These are phyloP conservation scores for Naganishia liquefaciens DNA, from an alignment of 1,284 basidiomycete genomes.

Conservation along the genomic window DNA sequence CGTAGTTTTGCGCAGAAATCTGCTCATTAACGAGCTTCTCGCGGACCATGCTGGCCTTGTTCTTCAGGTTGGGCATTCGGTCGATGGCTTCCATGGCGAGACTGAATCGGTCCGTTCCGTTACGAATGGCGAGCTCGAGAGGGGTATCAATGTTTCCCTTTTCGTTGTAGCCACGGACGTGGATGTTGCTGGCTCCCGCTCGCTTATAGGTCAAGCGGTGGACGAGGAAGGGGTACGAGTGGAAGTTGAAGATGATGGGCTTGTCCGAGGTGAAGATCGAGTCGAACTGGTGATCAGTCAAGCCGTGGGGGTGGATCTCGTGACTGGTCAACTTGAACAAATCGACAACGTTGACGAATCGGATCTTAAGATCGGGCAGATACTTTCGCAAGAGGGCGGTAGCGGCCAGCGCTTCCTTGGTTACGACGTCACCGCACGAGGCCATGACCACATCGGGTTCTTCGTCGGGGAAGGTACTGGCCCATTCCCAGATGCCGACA, in stretches of 20 bases:
- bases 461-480: slow-evolving; percentile 71
- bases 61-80: slow-evolving; percentile 39
- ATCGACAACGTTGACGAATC: slow-evolving; percentile 71
- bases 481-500: slow-evolving; percentile 65
- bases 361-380: slow-evolving; percentile 65
- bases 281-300: slow-evolving; percentile 63
- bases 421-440: slow-evolving; percentile 66
- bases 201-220: slow-evolving; percentile 46
- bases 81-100: slow-evolving; percentile 48
- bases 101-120: slow-evolving; percentile 44
- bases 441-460: slow-evolving; percentile 49
- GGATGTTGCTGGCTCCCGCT: slow-evolving; percentile 41
- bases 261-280: slow-evolving; percentile 67
- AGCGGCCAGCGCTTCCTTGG: slow-evolving; percentile 73
- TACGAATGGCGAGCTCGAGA: slow-evolving; percentile 46
- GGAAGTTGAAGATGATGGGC: slow-evolving; percentile 72
- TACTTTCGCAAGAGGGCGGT: slow-evolving; percentile 66
- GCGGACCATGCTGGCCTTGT: slow-evolving; percentile 39
- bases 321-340: slow-evolving; percentile 37
- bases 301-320: slow-evolving; percentile 59
- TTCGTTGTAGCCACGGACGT: slow-evolving; percentile 47
- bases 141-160: slow-evolving; percentile 42
- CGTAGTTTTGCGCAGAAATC: slow-evolving; percentile 39
- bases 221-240: slow-evolving; percentile 62
- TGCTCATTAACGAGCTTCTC: slow-evolving; percentile 42